Base-by-base conservation (phyloP, 257 asterid species). In the Solanum peruvianum region DNA sequence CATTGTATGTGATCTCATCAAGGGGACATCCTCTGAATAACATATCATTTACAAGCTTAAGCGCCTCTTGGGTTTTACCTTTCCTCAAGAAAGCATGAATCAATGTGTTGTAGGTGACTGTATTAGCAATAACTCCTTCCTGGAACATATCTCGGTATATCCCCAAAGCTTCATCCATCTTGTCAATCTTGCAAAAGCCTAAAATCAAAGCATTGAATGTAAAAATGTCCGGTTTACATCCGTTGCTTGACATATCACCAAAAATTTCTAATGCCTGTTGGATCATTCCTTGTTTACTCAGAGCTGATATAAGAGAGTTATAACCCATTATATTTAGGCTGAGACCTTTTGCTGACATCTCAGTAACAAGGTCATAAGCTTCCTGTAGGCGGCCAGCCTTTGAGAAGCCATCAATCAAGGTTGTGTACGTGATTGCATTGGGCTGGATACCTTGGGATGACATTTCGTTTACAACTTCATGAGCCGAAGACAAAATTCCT, bases 121-220 rank as follows among this genome's bases (percentile, higher is more conserved):
- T 92, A 89, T 95, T 95, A 44, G 98, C 98, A 91, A 96, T 95
- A 27, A 93, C 94, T 83, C 99, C 98, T 62, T 93, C 96, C 86
- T 88, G 89, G 89, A 91, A 95, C 96, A 96, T 95, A 88, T 95
- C 94, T 42, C 90, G 91, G 78, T 93, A 96, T 88, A 93, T 86
- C 77, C 90, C 52, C 47, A 94, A 83, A 25, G 98, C 99, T 73
- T 95, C 98, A 81, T 93, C 92, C 95, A 95, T 90, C 90, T 78
- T 90, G 85, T 89, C 95, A 21, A 89, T 77, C 88, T 88, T 90
- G 86, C 95, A 93, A 44, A 93, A 92, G 88, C 99, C 98, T 45
- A 90, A 56, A 72, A 96, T 94, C 91, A 96, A 90, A 44, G 98
- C 92, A 89, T 95, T 96, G 87, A 90, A 93, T 39, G 98, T 93